phyloP scores from a whole-genome alignment of 1,284 basidiomycete species.

The Naganishia cerealis region DNA sequence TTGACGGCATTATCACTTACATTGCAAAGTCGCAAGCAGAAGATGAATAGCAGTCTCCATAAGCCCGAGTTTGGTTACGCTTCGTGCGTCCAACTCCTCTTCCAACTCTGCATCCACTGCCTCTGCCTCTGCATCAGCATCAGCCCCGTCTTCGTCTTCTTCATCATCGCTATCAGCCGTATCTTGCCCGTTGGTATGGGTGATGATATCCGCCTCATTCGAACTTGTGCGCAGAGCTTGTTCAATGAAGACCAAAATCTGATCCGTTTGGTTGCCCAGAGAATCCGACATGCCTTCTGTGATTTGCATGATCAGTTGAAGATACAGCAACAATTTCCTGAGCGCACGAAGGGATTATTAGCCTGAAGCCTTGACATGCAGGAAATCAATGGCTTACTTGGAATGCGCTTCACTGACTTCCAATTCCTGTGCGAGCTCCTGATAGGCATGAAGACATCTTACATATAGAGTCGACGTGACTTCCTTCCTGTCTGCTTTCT shows the following conservation, averaged over 20 bases:
- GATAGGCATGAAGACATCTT: constrained; percentile 68
- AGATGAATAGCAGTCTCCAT: constrained; percentile 72
- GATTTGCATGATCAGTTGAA: constrained; percentile 76
- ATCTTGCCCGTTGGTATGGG: neutral
- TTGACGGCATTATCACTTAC: constrained; percentile 53
- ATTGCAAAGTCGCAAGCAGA: constrained; percentile 77
- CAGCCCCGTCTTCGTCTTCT: constrained; percentile 32
- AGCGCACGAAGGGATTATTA: neutral
- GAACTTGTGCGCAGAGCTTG: constrained; percentile 59
- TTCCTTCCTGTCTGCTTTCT: constrained; percentile 66
- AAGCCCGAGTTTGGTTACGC: constrained; percentile 54
- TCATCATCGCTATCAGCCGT: constrained; percentile 31
- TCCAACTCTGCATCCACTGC: constrained; percentile 35
- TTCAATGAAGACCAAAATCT: constrained; percentile 75
- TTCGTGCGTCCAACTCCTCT: constrained; percentile 33
- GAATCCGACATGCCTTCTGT: constrained; percentile 67
- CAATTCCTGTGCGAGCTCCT: constrained; percentile 46
- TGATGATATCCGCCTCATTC: constrained; percentile 17
- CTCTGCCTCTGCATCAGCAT: constrained; percentile 33
- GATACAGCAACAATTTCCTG: constrained; percentile 59
- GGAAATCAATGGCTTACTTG: constrained; percentile 56
- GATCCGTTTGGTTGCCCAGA: constrained; percentile 68
- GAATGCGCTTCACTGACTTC: constrained; percentile 57
- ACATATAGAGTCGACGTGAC: constrained; percentile 72
- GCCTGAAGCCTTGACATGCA: neutral